phyloP scores from a whole-genome alignment of 2,329 filamentous ascomycete genomes.

The Dothideomycetes sp. region DNA sequence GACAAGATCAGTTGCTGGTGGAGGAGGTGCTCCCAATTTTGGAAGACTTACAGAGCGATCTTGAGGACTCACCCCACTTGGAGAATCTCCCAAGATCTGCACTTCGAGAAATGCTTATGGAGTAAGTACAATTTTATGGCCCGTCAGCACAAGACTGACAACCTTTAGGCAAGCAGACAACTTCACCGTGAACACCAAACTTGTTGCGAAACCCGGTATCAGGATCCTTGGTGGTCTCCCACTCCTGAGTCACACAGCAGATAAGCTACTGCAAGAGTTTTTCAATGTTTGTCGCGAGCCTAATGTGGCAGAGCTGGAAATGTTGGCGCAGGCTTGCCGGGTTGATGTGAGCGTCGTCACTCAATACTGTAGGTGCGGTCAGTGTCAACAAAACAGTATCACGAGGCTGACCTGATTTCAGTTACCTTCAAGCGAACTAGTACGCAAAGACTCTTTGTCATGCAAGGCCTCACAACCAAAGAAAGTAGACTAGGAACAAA shows the following conservation, averaged over 20 bases:
- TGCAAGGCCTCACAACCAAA: slow-evolving; percentile 4
- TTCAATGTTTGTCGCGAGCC: slow-evolving; percentile 7
- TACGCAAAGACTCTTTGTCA: slow-evolving; percentile 2
- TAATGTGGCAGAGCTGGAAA: slow-evolving; percentile 9
- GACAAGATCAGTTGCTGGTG: background rate
- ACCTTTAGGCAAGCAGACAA: background rate
- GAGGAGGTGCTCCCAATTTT: background rate
- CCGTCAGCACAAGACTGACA: background rate
- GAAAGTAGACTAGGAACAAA: slow-evolving; percentile 3
- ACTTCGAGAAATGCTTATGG: slow-evolving; percentile 1
- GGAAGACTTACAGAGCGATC: background rate
- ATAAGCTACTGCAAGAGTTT: slow-evolving; percentile 6
- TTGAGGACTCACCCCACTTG: background rate
- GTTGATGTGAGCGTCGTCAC: slow-evolving; percentile 1
- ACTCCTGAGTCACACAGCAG: background rate
- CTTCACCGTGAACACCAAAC: slow-evolving; percentile 1
- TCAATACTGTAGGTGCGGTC: background rate
- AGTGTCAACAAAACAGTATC: background rate
- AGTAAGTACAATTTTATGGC: background rate
- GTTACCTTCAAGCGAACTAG: slow-evolving; percentile 1
- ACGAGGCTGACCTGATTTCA: slow-evolving; percentile 1
- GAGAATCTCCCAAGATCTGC: slow-evolving; percentile 1
- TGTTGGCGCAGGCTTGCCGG: slow-evolving; percentile 5
- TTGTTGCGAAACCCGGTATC: slow-evolving; percentile 2
- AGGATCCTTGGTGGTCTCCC: background rate